Conservation (phyloP, 2,329 filamentous ascomycete species). For the Neofusicoccum cordaticola region DNA sequence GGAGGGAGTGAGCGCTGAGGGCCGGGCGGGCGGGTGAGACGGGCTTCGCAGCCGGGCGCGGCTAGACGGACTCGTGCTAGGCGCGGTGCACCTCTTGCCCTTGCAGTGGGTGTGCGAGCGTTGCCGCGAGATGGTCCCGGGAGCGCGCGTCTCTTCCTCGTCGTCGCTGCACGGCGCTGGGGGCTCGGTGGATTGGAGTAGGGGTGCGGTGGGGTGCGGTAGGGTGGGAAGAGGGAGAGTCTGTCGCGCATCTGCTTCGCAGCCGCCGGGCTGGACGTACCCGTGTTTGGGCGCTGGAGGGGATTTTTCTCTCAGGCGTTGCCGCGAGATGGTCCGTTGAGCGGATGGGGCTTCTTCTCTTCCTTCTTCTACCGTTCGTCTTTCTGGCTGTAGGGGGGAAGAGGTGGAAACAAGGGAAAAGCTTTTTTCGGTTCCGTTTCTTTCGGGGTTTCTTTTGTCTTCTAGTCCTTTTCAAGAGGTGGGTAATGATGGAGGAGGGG, state of each 20-base stretch:
- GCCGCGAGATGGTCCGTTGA: background rate
- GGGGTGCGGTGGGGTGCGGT: too few relatives aligned
- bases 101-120: background rate
- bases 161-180: too few relatives aligned
- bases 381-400: background rate
- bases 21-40: too few relatives aligned
- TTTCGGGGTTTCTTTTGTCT: background rate
- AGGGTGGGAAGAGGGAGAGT: background rate
- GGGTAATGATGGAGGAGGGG: background rate
- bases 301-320: background rate
- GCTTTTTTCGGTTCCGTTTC: background rate
- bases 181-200: background rate
- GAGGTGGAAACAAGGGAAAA: background rate
- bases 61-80: conserved; percentile 2
- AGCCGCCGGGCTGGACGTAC: background rate
- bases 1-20: background rate
- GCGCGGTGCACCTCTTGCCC: background rate
- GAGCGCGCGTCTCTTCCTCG: background rate
- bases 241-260: background rate
- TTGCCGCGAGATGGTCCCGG: conserved; percentile 5
- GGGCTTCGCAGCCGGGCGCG: background rate
- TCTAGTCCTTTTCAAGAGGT: background rate
- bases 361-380: background rate
- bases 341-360: background rate
- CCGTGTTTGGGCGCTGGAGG: background rate